These are phyloP conservation scores for Aspergillus oerlinghausenensis DNA, from an alignment of 2,329 filamentous ascomycete genomes.

Conservation along the genomic window DNA sequence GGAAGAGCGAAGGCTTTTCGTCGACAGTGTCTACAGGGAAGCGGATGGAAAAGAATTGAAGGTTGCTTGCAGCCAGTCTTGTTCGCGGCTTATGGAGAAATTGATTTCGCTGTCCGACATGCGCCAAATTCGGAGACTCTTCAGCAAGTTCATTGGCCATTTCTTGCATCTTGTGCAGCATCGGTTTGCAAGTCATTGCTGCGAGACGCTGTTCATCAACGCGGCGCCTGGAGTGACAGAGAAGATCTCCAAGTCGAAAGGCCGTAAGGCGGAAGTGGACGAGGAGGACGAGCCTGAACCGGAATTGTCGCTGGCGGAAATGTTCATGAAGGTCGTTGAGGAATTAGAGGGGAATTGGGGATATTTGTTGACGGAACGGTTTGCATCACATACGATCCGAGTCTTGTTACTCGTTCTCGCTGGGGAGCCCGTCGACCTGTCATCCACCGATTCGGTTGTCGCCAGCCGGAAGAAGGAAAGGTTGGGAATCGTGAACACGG, in stretches of 20 bases:
- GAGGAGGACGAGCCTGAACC: conserved; percentile 43
- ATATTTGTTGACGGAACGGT: conserved; percentile 78
- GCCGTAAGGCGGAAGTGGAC: conserved; percentile 38
- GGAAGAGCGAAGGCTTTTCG: conserved; percentile 66
- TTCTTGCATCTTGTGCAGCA: conserved; percentile 89
- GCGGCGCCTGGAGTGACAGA: conserved; percentile 73
- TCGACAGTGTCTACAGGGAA: conserved; percentile 81
- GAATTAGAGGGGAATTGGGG: conserved; percentile 83
- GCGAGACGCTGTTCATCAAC: conserved; percentile 84
- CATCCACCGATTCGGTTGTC: conserved; percentile 66
- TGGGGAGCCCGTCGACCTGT: conserved; percentile 70
- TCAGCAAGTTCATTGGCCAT: conserved; percentile 78
- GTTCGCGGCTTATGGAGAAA: conserved; percentile 87
- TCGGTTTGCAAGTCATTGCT: conserved; percentile 95
- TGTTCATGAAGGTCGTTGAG: conserved; percentile 77
- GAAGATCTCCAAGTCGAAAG: conserved; percentile 56
- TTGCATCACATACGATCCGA: conserved; percentile 85
- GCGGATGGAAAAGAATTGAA: conserved; percentile 91
- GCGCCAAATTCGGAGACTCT: conserved; percentile 78
- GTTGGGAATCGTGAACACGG: conserved; percentile 56
- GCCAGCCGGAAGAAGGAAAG: conserved; percentile 93
- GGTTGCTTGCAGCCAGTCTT: conserved; percentile 91
- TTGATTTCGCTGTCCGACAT: conserved; percentile 77
- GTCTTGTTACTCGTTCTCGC: conserved; percentile 82
- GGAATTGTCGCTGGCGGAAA: conserved; percentile 68